These are phyloP conservation scores for Trametes elegans DNA, from an alignment of 768 basidiomycete species.

Conservation along the genomic window DNA sequence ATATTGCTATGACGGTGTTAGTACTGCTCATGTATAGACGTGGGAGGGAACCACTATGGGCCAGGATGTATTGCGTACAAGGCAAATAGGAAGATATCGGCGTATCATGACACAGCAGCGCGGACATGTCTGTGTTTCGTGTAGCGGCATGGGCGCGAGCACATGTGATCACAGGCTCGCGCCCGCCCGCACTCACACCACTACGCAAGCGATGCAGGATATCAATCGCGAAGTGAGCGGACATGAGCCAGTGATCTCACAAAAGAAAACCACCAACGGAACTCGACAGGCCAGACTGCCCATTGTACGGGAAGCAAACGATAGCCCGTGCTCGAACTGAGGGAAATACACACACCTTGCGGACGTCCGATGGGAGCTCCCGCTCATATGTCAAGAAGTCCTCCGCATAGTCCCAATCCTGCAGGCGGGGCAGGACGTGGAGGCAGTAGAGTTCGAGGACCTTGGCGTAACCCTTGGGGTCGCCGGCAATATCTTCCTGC, in stretches of 20 bases:
- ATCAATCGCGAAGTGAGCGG: too few species aligned
- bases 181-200: not conserved
- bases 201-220: too few species aligned
- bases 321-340: slow-evolving; percentile 1
- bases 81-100: too few species aligned
- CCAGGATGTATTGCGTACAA: too few species aligned
- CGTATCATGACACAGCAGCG: too few species aligned
- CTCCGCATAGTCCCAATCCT: slow-evolving; percentile 77
- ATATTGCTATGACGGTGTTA: slow-evolving; percentile 15
- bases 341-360: slow-evolving; percentile 45
- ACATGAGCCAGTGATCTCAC: not conserved
- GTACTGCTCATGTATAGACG: not conserved
- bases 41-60: too few species aligned
- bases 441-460: slow-evolving; percentile 76
- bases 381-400: slow-evolving; percentile 75
- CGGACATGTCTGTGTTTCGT: too few species aligned
- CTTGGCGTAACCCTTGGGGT: slow-evolving; percentile 57
- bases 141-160: too few species aligned
- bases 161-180: not conserved
- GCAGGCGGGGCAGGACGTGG: slow-evolving; percentile 66
- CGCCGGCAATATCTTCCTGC: slow-evolving; percentile 29
- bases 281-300: not conserved
- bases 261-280: too few species aligned
- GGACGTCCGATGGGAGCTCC: slow-evolving; percentile 50
- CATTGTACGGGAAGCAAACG: not conserved